Percentiles rank a stretch among this genome's conserved stretches.
These are phyloP conservation scores for Clavispora carvajalis DNA, from an alignment of 805 yeast species.

Conservation along the genomic window DNA sequence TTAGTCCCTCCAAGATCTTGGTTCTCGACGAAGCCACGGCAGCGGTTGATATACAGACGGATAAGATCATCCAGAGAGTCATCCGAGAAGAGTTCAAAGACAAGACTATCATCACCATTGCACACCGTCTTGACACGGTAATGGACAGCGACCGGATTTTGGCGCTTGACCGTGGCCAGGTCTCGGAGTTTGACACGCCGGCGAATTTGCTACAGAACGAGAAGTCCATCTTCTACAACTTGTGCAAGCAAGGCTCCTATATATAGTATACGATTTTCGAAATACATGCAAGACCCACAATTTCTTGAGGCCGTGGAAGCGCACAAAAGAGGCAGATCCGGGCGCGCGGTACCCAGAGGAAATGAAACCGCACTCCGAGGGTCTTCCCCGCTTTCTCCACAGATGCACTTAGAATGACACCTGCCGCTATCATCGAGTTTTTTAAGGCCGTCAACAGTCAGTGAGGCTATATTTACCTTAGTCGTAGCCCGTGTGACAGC, in stretches of 20 bases:
- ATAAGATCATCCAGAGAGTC: conserved; percentile 69
- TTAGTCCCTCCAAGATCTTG: conserved; percentile 53
- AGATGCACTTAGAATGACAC: background rate
- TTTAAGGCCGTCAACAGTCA: too few species aligned
- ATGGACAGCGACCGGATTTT: conserved; percentile 75
- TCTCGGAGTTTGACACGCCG: conserved; percentile 75
- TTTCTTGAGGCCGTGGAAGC: too few species aligned
- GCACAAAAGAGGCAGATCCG: background rate
- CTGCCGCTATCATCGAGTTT: too few species aligned
- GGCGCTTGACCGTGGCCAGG: conserved; percentile 69
- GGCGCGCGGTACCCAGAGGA: too few species aligned
- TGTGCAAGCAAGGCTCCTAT: conserved; percentile 44
- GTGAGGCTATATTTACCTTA: too few species aligned
- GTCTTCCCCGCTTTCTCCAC: background rate
- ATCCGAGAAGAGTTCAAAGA: conserved; percentile 70
- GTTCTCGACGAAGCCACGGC: conserved; percentile 86
- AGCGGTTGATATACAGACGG: conserved; percentile 84
- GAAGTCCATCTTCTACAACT: conserved; percentile 43
- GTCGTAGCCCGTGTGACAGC: too few species aligned
- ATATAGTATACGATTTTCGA: too few species aligned
- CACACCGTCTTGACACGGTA: conserved; percentile 78
- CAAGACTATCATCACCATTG: conserved; percentile 77
- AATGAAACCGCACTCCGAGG: too few species aligned
- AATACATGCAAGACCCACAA: too few species aligned
- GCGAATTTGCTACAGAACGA: conserved; percentile 56